Base-by-base conservation (phyloP, 176 grass and related monocot species). In the Zea luxurians region DNA sequence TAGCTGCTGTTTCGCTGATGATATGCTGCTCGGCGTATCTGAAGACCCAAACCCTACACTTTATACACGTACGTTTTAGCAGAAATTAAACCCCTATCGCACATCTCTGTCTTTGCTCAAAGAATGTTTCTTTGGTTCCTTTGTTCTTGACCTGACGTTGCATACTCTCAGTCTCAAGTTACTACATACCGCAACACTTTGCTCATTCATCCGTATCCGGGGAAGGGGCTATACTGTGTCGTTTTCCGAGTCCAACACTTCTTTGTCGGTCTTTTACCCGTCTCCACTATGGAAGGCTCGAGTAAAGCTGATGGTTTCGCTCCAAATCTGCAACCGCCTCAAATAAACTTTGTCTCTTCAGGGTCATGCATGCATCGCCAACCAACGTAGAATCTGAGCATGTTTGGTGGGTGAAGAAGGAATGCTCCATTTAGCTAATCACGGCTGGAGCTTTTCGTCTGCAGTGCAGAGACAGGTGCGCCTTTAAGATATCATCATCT, bases 151-250 rank as follows among this genome's bases (percentile, higher is more conserved):
- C 76, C 63, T 55, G 37, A 11, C 60, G 37, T 47, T 53, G 16
- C 45, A 61, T 78, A 75, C 13, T 48, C 46, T 48, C 13, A 48
- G 11, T 13, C 53, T 55, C 0, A 8, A 55, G 54, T 4, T 58
- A 20, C 17, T 20, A 58, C 54, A 27, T 58, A 6, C 27, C 27
- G 27, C 6, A 58, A 20, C 17, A 58, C 7, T 57, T 66, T 5
- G 15, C 61, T 50, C 74, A 66, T 60, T 16, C 71, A 76, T 63
- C 12, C 45, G 60, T 67, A 86, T 71, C 85, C 21, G 47, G 78
- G 85, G 79, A 86, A 87, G 79, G 85, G 79, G 85, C 73, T 70
- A 55, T 57, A 77, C 71, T 81, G 38, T 17, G 16, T 46, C 36
- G n/a, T 45, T 27, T 46, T 8, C 15, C 15, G 40, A 55, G 15